phyloP scores from a whole-genome alignment of 208 protist genomes.

The Phytomonas francai region DNA sequence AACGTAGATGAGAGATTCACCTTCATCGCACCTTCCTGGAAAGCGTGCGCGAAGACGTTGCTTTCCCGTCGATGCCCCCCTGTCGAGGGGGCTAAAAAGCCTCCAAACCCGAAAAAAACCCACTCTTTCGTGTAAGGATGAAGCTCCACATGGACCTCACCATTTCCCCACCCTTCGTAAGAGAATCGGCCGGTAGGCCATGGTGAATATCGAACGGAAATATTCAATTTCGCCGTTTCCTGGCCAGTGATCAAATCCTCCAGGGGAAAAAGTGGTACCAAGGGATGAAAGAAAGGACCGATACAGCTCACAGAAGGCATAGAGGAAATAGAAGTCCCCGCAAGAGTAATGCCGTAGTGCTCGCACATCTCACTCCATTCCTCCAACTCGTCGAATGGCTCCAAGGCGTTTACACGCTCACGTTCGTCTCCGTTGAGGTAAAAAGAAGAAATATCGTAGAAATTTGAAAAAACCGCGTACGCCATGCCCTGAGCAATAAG shows the following conservation, averaged over 20 bases:
- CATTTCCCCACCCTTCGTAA: slow-evolving; percentile 83
- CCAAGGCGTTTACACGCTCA: slow-evolving; percentile 53
- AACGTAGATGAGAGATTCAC: not conserved
- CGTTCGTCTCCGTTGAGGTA: slow-evolving; percentile 41
- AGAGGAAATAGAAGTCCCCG: no score
- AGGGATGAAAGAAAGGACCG: no score
- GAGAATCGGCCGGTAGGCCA: slow-evolving; percentile 75
- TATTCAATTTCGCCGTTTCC: not conserved
- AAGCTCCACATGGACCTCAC: slow-evolving; percentile 31
- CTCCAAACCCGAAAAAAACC: slow-evolving; percentile 72
- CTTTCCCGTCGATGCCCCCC: slow-evolving; percentile 49
- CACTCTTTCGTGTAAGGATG: slow-evolving; percentile 22
- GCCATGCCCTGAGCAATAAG: slow-evolving; percentile 49
- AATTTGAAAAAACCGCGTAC: slow-evolving; percentile 55
- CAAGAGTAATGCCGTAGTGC: slow-evolving; percentile 86
- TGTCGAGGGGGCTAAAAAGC: slow-evolving; percentile 39
- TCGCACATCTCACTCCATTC: slow-evolving; percentile 90
- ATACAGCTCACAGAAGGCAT: slow-evolving; percentile 5
- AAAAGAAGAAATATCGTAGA: slow-evolving; percentile 63
- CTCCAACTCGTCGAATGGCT: slow-evolving; percentile 85
- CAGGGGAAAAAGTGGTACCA: no score
- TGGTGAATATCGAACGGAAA: slow-evolving; percentile 12
- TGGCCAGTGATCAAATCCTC: no score
- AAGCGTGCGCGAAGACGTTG: slow-evolving; percentile 20
- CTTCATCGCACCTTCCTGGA: not conserved